Percentiles rank a stretch among this genome's conserved stretches.
Conservation (phyloP, 257 asterid species). For the Sherardia arvensis region DNA sequence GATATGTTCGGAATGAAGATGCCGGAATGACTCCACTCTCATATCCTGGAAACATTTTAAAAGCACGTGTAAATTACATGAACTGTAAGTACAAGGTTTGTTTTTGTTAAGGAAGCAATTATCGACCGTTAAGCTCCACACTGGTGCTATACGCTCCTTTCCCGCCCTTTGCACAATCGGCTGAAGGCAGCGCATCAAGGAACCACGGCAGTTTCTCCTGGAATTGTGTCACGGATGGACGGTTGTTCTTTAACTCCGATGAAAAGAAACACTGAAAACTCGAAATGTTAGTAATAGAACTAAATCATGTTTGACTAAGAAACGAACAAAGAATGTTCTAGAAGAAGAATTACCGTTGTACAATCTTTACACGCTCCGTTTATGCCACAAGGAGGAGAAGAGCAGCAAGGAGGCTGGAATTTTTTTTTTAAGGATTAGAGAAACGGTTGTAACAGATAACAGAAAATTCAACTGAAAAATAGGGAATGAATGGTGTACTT, state of each 20-base stretch:
- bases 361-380: conserved; percentile 73
- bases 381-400: conserved; percentile 62
- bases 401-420: conserved; percentile 93
- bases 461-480: background rate
- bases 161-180: conserved; percentile 97
- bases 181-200: conserved; percentile 85
- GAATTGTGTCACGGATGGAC: conserved; percentile 81
- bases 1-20: conserved; percentile 91
- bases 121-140: conserved; percentile 74
- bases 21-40: conserved; percentile 70
- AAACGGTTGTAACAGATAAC: conserved; percentile 3
- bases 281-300: conserved; percentile 17
- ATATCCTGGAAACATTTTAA: conserved; percentile 41
- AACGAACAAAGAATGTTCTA: background rate
- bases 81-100: background rate
- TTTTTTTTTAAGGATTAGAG: background rate
- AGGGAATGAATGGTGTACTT: conserved; percentile 32
- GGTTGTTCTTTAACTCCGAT: conserved; percentile 74
- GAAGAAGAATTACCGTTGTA: conserved; percentile 63
- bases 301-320: background rate
- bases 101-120: background rate
- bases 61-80: background rate
- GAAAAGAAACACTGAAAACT: conserved; percentile 80
- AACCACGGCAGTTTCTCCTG: conserved; percentile 93
- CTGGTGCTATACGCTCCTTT: conserved; percentile 83